Conservation (phyloP, 257 asterid genomes). For the Lithospermum erythrorhizon region DNA sequence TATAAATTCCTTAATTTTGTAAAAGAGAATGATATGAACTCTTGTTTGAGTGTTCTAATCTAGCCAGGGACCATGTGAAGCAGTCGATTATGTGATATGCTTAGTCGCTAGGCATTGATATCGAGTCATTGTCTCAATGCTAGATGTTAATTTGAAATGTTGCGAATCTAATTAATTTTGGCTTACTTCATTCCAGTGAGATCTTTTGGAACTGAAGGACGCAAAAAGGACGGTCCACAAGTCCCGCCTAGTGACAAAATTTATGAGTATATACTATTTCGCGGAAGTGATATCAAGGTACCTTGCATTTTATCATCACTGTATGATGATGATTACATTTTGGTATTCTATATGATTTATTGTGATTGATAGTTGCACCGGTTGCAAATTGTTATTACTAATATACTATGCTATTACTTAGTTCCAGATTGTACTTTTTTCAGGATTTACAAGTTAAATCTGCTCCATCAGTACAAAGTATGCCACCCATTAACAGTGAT, state of each 20-base stretch:
- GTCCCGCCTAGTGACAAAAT: conserved; percentile 81
- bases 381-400: no score
- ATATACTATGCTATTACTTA: background rate
- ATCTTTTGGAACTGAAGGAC: conserved; percentile 95
- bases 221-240: conserved; percentile 87
- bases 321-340: no score
- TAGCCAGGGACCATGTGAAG: no score
- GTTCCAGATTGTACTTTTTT: conserved; percentile 6
- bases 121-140: background rate
- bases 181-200: conserved; percentile 44
- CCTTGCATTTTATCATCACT: background rate
- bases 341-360: no score
- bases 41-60: no score
- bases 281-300: conserved; percentile 97
- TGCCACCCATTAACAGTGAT: conserved; percentile 58
- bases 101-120: background rate
- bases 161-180: background rate
- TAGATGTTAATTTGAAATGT: background rate
- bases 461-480: conserved; percentile 71
- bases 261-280: conserved; percentile 82
- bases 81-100: no score
- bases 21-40: no score
- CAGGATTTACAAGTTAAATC: conserved; percentile 97
- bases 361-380: no score
- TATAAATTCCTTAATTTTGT: no score